A percentile compares a stretch with the other conserved stretches of the same genome.
phyloP scores from a whole-genome alignment of 331 rosid genomes.

The Spiraea crenata region DNA sequence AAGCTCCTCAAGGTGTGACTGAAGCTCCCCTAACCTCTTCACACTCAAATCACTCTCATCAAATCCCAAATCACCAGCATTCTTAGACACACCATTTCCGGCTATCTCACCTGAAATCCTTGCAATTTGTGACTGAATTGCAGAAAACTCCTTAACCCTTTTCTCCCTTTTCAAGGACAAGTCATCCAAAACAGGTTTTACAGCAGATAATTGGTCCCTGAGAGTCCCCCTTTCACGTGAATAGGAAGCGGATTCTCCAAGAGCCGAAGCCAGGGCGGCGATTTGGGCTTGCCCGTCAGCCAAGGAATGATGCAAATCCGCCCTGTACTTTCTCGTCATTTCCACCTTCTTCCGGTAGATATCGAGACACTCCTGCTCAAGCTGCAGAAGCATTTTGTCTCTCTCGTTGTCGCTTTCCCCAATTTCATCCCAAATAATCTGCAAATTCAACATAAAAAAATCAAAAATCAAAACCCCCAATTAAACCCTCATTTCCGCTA shows the following conservation, averaged over 20 bases:
- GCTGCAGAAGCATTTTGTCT: slow-evolving; percentile 82
- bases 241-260: slow-evolving; percentile 55
- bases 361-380: slow-evolving; percentile 89
- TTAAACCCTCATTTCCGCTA: not conserved
- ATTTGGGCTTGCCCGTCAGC: slow-evolving; percentile 65
- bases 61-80: slow-evolving; percentile 36
- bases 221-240: slow-evolving; percentile 66
- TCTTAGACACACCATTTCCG: slow-evolving; percentile 38
- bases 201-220: slow-evolving; percentile 56
- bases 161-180: slow-evolving; percentile 67
- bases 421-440: slow-evolving; percentile 94
- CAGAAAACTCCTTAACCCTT: slow-evolving; percentile 57
- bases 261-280: slow-evolving; percentile 44
- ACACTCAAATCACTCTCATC: slow-evolving; percentile 49
- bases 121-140: slow-evolving; percentile 56
- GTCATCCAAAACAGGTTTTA: slow-evolving; percentile 63
- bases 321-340: slow-evolving; percentile 67
- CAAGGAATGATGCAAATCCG: slow-evolving; percentile 56
- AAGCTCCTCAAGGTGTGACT: slow-evolving; percentile 73
- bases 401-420: slow-evolving; percentile 76
- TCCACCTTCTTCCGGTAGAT: slow-evolving; percentile 80
- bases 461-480: not conserved
- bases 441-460: not conserved
- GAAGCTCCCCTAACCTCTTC: slow-evolving; percentile 68
- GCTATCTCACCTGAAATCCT: slow-evolving; percentile 71